These are phyloP conservation scores for Elsinoe necatrix DNA, from an alignment of 2,329 filamentous ascomycete genomes.

Conservation along the genomic window DNA sequence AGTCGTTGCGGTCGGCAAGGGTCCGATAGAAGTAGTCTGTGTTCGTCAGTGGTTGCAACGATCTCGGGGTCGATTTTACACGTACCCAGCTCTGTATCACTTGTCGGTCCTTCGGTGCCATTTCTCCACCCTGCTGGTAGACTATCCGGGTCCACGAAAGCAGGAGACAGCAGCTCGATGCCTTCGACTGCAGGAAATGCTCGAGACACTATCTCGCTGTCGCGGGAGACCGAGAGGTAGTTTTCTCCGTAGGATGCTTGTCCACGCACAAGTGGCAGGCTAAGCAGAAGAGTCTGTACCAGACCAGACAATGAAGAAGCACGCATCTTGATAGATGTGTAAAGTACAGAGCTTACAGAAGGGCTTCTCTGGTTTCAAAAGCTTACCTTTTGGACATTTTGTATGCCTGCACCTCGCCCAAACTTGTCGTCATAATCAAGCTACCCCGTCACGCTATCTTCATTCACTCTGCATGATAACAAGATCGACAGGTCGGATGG, in stretches of 20 bases:
- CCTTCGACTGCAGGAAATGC: conserved; percentile 20
- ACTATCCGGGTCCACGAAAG: conserved; percentile 20
- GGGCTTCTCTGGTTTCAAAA: background rate
- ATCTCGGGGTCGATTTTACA: background rate
- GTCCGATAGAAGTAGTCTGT: conserved; percentile 19
- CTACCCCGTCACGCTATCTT: conserved; percentile 9
- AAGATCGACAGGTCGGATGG: conserved; percentile 8
- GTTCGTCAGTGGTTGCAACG: background rate
- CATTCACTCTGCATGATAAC: background rate
- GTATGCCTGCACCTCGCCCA: background rate
- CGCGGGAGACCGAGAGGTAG: background rate
- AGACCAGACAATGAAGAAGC: background rate
- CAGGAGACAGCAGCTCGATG: conserved; percentile 21
- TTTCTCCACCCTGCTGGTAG: conserved; percentile 19
- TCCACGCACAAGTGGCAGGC: background rate
- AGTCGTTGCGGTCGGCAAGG: conserved; percentile 19
- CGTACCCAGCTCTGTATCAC: conserved; percentile 18
- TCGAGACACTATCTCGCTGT: conserved; percentile 6
- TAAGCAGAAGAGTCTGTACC: background rate
- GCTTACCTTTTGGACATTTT: background rate
- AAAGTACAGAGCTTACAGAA: background rate
- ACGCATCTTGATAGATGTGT: background rate
- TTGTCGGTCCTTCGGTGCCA: conserved; percentile 22
- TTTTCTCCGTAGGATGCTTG: conserved; percentile 8
- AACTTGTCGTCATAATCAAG: background rate